Percentiles rank a stretch among this genome's conserved stretches.
Conservation (phyloP, 202 grass and related monocot species). For the Schoenoplectus tabernaemontani region DNA sequence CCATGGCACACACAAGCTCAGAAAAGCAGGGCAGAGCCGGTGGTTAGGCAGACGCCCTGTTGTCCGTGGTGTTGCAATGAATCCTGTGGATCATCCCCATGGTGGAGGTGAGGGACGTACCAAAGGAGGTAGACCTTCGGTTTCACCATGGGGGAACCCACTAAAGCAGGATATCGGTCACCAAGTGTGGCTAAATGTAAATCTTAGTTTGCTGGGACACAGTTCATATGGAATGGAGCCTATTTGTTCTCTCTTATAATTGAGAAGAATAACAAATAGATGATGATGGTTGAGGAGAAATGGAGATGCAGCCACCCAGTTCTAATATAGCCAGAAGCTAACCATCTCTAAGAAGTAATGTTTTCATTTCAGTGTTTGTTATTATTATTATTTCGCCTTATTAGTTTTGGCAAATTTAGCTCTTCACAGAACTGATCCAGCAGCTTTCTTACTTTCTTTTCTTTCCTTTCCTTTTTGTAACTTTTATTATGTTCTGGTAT, state of each 20-base stretch:
- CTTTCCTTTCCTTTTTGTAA: background rate
- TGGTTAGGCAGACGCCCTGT: constrained; percentile 25
- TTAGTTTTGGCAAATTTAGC: background rate
- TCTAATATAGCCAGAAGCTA: background rate
- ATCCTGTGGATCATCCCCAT: constrained; percentile 30
- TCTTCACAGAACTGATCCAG: background rate
- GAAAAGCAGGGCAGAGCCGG: constrained; percentile 22
- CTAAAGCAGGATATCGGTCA: constrained; percentile 19
- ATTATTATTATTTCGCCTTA: background rate
- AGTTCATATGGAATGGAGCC: background rate
- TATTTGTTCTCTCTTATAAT: constrained; percentile 21
- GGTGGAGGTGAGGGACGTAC: constrained; percentile 22
- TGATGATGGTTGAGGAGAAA: background rate
- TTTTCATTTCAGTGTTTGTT: background rate
- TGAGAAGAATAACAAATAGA: constrained; percentile 20
- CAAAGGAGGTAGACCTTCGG: constrained; percentile 23
- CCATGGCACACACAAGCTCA: constrained; percentile 9
- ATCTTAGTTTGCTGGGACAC: constrained; percentile 22
- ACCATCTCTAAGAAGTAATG: background rate
- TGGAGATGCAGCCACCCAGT: background rate
- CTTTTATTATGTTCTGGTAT: background rate
- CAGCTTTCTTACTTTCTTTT: background rate
- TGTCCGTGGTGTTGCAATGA: constrained; percentile 25
- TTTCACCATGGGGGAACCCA: constrained; percentile 32
- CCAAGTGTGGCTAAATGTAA: constrained; percentile 7